phyloP scores from a whole-genome alignment of 176 grass and related monocot genomes.

The Cenchrus americanus region DNA sequence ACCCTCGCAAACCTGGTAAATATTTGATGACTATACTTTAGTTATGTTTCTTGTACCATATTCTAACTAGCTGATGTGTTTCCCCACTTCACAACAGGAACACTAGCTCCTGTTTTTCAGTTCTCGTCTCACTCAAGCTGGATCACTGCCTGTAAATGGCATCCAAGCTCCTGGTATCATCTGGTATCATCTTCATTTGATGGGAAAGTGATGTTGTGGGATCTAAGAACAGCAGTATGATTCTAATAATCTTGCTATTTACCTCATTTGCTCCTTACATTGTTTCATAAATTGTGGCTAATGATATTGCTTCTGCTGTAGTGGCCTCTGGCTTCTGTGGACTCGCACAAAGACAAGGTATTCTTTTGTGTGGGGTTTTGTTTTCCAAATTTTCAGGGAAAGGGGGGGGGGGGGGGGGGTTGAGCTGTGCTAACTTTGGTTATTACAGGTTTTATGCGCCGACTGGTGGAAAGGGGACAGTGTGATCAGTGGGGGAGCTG shows the following conservation, averaged over 20 bases:
- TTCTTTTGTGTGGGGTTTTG: not conserved
- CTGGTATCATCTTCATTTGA: slow-evolving; percentile 92
- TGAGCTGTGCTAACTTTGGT: not conserved
- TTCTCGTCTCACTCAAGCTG: slow-evolving; percentile 92
- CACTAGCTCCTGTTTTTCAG: slow-evolving; percentile 86
- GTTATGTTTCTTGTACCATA: slow-evolving; percentile 23
- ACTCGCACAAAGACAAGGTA: slow-evolving; percentile 89
- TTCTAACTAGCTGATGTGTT: slow-evolving; percentile 31
- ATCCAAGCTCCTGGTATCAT: slow-evolving; percentile 87
- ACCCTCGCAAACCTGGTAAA: slow-evolving; percentile 97
- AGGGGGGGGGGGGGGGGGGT: no score
- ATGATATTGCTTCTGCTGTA: slow-evolving; percentile 44
- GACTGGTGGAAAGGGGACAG: slow-evolving; percentile 94
- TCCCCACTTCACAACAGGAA: slow-evolving; percentile 56
- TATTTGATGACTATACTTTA: not conserved
- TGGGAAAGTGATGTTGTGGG: slow-evolving; percentile 99
- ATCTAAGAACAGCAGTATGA: slow-evolving; percentile 91
- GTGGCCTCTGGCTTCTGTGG: slow-evolving; percentile 86
- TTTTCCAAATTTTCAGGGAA: not conserved
- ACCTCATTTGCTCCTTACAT: not conserved
- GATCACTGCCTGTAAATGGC: slow-evolving; percentile 91
- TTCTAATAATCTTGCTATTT: slow-evolving; percentile 28
- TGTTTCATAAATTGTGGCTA: not conserved
- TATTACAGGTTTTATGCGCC: slow-evolving; percentile 69
- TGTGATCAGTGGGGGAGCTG: slow-evolving; percentile 90